Evolutionary conservation across 129 eudicot species (phyloP).

Genomic region (Rutidosis leptorrhynchoides): DNA sequence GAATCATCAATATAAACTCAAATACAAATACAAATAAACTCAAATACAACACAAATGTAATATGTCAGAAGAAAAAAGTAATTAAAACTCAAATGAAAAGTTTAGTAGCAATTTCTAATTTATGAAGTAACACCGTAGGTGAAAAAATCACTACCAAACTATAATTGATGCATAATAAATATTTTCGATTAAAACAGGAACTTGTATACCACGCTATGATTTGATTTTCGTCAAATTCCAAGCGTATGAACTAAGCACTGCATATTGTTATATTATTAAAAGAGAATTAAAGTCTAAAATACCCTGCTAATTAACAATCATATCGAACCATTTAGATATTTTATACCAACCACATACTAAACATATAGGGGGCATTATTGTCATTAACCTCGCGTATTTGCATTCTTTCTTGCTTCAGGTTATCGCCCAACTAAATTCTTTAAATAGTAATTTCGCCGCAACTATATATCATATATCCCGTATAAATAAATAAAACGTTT

Average conservation of each 20-base stretch:
- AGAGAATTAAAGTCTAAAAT: conserved; percentile 9
- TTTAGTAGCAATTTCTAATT: neutral
- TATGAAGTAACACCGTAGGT: no score
- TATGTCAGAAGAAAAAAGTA: neutral
- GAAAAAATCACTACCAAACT: neutral
- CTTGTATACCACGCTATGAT: neutral
- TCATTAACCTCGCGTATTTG: no score
- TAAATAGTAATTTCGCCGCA: neutral
- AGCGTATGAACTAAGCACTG: conserved; percentile 22
- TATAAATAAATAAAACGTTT: no score
- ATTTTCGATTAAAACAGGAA: neutral
- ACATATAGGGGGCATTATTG: no score
- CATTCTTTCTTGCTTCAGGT: no score
- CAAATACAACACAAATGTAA: no score
- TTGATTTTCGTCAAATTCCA: conserved; percentile 15
- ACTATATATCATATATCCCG: no score
- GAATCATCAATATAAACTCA: no score
- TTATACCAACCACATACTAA: neutral
- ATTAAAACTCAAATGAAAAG: neutral
- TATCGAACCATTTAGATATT: neutral
- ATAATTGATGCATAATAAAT: neutral
- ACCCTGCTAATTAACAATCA: conserved; percentile 9
- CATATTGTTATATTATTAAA: neutral
- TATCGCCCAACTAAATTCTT: neutral
- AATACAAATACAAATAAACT: no score